A percentile compares a stretch with the other conserved stretches of the same genome.
phyloP scores from a whole-genome alignment of 2,329 filamentous ascomycete species.

The Paraphaeosphaeria minitans region DNA sequence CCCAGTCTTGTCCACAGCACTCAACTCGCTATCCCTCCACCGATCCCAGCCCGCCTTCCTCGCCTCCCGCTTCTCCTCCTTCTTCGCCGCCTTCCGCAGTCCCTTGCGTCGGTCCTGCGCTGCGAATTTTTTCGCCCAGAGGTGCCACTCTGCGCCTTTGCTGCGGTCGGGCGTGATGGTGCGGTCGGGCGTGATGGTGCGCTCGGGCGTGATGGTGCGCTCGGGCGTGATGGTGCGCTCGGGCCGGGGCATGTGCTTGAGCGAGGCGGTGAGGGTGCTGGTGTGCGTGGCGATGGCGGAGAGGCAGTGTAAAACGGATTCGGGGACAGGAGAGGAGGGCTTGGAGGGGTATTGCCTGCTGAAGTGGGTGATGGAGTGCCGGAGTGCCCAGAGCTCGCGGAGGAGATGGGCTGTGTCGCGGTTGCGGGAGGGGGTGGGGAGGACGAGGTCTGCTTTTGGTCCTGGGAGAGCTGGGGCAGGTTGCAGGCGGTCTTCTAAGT shows the following conservation, averaged over 20 bases:
- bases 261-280: not conserved
- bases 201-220: not conserved
- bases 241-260: not conserved
- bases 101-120: not conserved
- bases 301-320: not conserved
- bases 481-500: not conserved
- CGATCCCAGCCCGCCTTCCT: not conserved
- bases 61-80: not conserved
- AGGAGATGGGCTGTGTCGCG: constrained; percentile 10
- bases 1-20: not conserved
- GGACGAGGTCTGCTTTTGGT: not conserved
- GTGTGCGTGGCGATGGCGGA: constrained; percentile 3
- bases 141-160: not conserved
- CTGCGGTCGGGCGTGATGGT: not conserved
- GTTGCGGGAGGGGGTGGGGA: not conserved
- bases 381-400: not conserved
- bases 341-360: not conserved
- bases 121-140: constrained; percentile 3
- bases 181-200: not conserved
- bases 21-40: not conserved
- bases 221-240: not conserved
- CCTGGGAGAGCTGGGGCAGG: too few species aligned
- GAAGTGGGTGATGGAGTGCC: constrained; percentile 3
- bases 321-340: not conserved
- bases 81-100: not conserved